Evolutionary conservation across 2,329 filamentous ascomycete species (phyloP), one percentile per base, ranked within the genome.

Genomic region (Penicillium sp.): DNA sequence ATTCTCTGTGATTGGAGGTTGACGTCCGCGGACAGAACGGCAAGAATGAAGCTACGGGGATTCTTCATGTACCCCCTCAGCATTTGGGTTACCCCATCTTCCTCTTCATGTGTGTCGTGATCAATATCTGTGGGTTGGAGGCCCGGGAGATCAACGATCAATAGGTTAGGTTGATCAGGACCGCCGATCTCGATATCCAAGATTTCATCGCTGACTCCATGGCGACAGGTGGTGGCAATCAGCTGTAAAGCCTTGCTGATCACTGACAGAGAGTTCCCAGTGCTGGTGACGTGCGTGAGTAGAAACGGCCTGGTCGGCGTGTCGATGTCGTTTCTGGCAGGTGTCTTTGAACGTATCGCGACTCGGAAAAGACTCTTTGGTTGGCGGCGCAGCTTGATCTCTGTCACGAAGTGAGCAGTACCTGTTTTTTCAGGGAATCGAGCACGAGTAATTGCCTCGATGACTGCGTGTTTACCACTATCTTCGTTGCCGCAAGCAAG

Each of bases 91-190:
- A 81, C 79, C 55, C 72, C 70, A 51, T 82, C 81, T 42, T 85
- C 83, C 21, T 77, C 71, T 29, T 74, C 70, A 1, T 77, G 80
- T 64, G 85, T 81, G 47, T 82, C 77, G 11, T 77, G 74, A 2
- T 4, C 6, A 4, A 13, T 9, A 59, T 78, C 78, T 8, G 83
- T 77, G 31, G 78, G 75, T 31, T 86, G 81, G 1, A 87, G 71
- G 1, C 85, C 84, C 0, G 85, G 85, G 16, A 87, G 71, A 67
- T 88, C 85, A 10, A 88, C 83, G 0, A 87, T 74, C 0, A 82
- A 86, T 42, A 87, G 67, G 7, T 86, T 77, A 0, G 83, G 83
- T 73, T 84, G 80, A 6, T 83, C 79, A 0, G 84, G 84, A 0
- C 84, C 84, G 5, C 75, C 78, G 64, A 86, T 81, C 57, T 86